phyloP scores from a whole-genome alignment of 2,329 filamentous ascomycete species.

The Xylaria sp. region DNA sequence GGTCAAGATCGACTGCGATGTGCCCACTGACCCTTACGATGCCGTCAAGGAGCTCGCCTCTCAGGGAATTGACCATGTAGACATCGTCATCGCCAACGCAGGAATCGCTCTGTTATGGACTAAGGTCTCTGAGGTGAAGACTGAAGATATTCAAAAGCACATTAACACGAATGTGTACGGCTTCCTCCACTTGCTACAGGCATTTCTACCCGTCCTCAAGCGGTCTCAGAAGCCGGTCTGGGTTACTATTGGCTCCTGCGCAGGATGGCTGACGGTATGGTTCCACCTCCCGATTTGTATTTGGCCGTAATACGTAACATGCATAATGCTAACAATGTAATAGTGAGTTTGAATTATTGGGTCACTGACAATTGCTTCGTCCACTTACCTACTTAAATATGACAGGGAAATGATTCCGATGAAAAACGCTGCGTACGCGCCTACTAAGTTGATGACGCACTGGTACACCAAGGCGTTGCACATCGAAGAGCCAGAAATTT shows the following conservation, averaged over 20 bases:
- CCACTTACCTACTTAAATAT: neutral
- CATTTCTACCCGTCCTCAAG: neutral
- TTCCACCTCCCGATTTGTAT: too few species aligned
- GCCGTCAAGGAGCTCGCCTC: neutral
- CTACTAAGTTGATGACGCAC: too few species aligned
- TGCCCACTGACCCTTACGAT: neutral
- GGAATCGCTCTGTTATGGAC: neutral
- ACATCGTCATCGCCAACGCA: conserved; percentile 8
- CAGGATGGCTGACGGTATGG: neutral
- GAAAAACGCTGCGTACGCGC: neutral
- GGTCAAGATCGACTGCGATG: conserved; percentile 11
- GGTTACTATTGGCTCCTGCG: neutral
- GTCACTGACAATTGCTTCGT: too few species aligned
- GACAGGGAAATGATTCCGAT: neutral
- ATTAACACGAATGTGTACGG: neutral
- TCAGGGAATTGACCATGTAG: conserved; percentile 2
- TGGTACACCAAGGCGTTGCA: conserved; percentile 23
- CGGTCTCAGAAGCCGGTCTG: neutral
- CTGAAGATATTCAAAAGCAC: neutral
- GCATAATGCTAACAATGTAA: neutral
- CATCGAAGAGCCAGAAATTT: neutral
- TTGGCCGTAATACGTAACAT: neutral
- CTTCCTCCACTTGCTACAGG: neutral
- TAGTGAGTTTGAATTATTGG: neutral
- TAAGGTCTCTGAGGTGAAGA: neutral